Conservation (phyloP, 306 rosid genomes). For the Fragaria ananassa region DNA sequence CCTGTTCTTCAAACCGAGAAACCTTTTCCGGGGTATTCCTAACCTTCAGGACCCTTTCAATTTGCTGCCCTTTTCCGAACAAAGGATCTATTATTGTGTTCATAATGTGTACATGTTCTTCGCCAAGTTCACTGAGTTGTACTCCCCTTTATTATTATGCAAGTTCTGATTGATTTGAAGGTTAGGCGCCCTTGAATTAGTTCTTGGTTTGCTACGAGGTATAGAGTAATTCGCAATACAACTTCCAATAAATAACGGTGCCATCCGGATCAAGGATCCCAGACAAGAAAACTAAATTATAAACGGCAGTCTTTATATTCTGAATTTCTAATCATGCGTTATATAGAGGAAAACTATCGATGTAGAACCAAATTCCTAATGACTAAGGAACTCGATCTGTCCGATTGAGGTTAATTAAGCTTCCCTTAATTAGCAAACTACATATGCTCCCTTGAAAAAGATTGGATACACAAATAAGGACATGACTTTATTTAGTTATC, state of each 20-base stretch:
- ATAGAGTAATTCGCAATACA: neutral
- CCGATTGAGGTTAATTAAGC: too few species aligned
- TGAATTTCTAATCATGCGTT: neutral
- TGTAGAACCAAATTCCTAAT: neutral
- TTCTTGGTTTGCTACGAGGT: neutral
- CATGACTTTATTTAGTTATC: too few species aligned
- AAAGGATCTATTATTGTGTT: neutral
- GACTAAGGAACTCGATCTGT: neutral
- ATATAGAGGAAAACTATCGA: neutral
- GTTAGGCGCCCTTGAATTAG: neutral
- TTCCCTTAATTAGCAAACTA: too few species aligned
- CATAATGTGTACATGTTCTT: neutral
- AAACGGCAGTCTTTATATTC: neutral
- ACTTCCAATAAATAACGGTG: neutral
- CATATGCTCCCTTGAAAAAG: too few species aligned
- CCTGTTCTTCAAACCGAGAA: neutral
- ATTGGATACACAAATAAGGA: too few species aligned
- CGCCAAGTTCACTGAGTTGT: neutral
- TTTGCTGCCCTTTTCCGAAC: neutral
- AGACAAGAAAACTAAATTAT: neutral
- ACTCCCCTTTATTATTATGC: neutral
- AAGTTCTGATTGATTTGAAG: neutral
- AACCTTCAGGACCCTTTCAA: neutral
- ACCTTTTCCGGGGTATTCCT: neutral
- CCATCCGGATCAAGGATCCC: neutral